Conservation (phyloP, 2,329 filamentous ascomycete genomes). For the Alternaria panax region DNA sequence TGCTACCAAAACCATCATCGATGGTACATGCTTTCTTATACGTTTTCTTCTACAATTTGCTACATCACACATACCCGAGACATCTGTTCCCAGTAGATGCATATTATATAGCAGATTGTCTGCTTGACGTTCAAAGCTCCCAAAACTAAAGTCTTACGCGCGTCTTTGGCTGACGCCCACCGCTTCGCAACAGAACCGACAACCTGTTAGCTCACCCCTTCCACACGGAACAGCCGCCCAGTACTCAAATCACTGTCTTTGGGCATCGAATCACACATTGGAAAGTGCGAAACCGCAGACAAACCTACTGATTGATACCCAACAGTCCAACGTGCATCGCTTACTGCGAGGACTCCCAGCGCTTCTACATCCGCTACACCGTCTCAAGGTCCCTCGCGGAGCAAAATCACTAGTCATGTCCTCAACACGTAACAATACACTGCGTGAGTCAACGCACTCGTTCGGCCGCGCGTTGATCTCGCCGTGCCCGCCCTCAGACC, state of each 20-base stretch:
- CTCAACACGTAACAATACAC: conserved; percentile 20
- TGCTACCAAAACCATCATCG: not conserved
- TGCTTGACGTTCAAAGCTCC: not conserved
- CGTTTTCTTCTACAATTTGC: not conserved
- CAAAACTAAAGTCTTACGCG: conserved; percentile 18
- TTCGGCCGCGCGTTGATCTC: conserved; percentile 43
- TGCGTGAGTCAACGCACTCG: conserved; percentile 33
- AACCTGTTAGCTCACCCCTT: conserved; percentile 11
- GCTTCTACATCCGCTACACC: conserved; percentile 2
- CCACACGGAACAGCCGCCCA: conserved; percentile 12
- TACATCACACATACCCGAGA: not conserved
- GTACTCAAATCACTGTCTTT: conserved; percentile 5
- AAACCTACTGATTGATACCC: not conserved
- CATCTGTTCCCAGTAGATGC: conserved; percentile 1
- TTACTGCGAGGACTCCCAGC: conserved; percentile 1
- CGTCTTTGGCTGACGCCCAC: conserved; percentile 18
- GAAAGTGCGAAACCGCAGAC: not conserved
- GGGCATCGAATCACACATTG: conserved; percentile 7
- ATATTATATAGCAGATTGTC: conserved; percentile 6
- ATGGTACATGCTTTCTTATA: not conserved
- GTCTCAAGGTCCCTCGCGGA: not conserved
- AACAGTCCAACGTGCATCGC: conserved; percentile 7
- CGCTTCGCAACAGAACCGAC: conserved; percentile 16
- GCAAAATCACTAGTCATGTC: conserved; percentile 17
- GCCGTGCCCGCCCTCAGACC: conserved; percentile 31